These are phyloP conservation scores for Aureobasidium subglaciale DNA, from an alignment of 2,329 filamentous ascomycete genomes.

Conservation along the genomic window DNA sequence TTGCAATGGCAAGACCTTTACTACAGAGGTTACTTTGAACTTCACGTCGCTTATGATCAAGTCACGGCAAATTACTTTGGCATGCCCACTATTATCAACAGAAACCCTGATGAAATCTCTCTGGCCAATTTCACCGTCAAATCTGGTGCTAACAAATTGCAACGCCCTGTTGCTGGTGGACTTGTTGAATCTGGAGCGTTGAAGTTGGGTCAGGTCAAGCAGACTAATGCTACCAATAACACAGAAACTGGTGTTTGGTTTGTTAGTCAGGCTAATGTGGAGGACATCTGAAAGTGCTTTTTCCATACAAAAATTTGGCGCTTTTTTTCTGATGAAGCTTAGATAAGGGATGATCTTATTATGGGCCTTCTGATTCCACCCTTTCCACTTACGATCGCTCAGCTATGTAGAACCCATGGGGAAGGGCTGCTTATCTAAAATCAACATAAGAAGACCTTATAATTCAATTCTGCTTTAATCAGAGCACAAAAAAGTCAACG, in stretches of 20 bases:
- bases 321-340: too few species aligned
- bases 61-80: slow-evolving; percentile 61
- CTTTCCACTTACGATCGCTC: too few species aligned
- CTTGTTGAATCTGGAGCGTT: slow-evolving; percentile 51
- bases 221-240: slow-evolving; percentile 31
- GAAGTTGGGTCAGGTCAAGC: slow-evolving; percentile 39
- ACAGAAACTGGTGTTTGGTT: slow-evolving; percentile 27
- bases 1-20: slow-evolving; percentile 68
- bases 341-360: too few species aligned
- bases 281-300: too few species aligned
- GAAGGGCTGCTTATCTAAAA: too few species aligned
- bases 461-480: too few species aligned
- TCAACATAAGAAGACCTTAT: too few species aligned
- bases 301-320: too few species aligned
- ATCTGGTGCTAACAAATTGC: slow-evolving; percentile 53
- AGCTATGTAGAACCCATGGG: too few species aligned
- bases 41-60: slow-evolving; percentile 50
- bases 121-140: slow-evolving; percentile 64
- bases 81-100: slow-evolving; percentile 50
- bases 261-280: slow-evolving; percentile 13
- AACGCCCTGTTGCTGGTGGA: slow-evolving; percentile 43
- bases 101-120: slow-evolving; percentile 58
- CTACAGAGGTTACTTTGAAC: slow-evolving; percentile 66
- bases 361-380: too few species aligned
- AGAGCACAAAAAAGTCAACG: too few species aligned